Evolutionary conservation across 345 rosid genomes (phyloP), one percentile per base, ranked within the genome.

Genomic region (Anastatica hierochuntica): DNA sequence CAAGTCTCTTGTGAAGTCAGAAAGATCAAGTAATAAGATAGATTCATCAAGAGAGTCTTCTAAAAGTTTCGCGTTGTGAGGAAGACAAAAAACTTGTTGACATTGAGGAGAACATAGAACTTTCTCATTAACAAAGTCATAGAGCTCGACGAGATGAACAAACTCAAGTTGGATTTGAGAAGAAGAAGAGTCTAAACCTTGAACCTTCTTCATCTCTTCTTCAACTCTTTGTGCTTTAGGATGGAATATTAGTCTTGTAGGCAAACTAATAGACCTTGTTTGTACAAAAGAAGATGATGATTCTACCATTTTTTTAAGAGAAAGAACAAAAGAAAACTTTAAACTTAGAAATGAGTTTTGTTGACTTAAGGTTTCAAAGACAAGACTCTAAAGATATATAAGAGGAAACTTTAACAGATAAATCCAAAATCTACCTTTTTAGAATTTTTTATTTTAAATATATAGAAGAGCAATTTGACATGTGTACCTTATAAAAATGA

Each of bases 191-290:
- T 75, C 53, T 48, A 49, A 53, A 7, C 49, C 54, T 66, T 66
- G 74, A 8, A 78, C 58, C 53, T 70, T 73, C 23, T 41, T 59
- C 27, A 81, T 4, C 7, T 75, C 74, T 37, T 76, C 77, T 69
- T 77, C 76, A 16, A 73, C 62, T 62, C 68, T 74, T 2, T 60
- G 49, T 31, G 59, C 72, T 58, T 51, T 67, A 5, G 81, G 77
- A 50, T 76, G 79, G 19, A 65, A n/a, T n/a, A n/a, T 34, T 35
- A 58, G 54, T 59, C 81, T 78, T 26, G 81, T 66, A 20, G 83
- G 87, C 58, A 78, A 71, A 40, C 78, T 79, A 53, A 78, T 63
- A 21, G 82, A 77, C 63, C 82, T 72, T 48, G 48, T 6, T 2
- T 72, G 76, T 43, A 29, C 58, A 44, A 71, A 56, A 4, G 49